A percentile compares a stretch with the other conserved stretches of the same genome.
phyloP scores from a whole-genome alignment of 306 rosid species.

The Malus asiatica region DNA sequence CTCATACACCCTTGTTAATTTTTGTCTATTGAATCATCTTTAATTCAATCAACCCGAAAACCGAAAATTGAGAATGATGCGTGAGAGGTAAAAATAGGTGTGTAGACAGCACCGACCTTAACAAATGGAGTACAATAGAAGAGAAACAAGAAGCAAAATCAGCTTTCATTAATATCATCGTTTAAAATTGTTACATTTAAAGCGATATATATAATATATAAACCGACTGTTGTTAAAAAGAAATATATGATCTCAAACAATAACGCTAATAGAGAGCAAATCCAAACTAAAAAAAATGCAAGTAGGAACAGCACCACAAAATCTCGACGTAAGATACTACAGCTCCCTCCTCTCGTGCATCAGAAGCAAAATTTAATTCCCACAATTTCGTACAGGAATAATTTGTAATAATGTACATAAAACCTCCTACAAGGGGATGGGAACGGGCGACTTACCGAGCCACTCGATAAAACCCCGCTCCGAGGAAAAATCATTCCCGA shows the following conservation, averaged over 20 bases:
- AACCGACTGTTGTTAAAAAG: slow-evolving; percentile 18
- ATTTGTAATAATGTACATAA: slow-evolving; percentile 65
- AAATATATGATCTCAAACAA: slow-evolving; percentile 29
- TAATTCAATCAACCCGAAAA: no score
- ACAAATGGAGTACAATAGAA: background rate
- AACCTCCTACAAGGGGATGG: slow-evolving; percentile 30
- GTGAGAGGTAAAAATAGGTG: no score
- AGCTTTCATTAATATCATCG: background rate
- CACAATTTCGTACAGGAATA: slow-evolving; percentile 45
- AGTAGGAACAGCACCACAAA: slow-evolving; percentile 36
- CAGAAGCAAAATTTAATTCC: slow-evolving; percentile 57
- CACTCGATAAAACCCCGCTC: slow-evolving; percentile 30
- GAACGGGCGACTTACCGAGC: slow-evolving; percentile 27
- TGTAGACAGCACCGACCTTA: no score
- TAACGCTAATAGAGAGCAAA: slow-evolving; percentile 20
- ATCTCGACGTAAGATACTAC: slow-evolving; percentile 23
- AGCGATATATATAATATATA: slow-evolving; percentile 23
- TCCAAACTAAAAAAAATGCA: slow-evolving; percentile 13
- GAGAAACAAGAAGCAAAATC: background rate
- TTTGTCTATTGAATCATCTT: no score
- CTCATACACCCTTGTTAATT: no score
- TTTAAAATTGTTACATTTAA: slow-evolving; percentile 34
- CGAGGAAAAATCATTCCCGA: slow-evolving; percentile 30
- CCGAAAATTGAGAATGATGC: no score
- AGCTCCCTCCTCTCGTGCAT: slow-evolving; percentile 34